Evolutionary conservation across 2,329 filamentous ascomycete species (phyloP).

Genomic region (Pyrenochaeta sp.): DNA sequence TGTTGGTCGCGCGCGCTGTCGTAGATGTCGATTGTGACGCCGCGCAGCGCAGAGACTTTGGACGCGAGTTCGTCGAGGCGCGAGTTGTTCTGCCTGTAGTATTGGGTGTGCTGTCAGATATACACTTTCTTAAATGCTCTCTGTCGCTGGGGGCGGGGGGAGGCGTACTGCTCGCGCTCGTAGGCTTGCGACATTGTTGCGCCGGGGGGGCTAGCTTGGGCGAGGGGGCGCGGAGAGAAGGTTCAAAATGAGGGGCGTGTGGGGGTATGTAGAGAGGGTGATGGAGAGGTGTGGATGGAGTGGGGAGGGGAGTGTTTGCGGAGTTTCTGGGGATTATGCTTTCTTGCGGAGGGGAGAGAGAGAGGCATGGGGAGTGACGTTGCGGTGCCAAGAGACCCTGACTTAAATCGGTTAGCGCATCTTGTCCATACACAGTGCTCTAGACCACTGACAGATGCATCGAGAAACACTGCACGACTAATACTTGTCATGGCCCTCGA

Average conservation of each 20-base stretch:
- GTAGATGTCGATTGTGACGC: slow-evolving; percentile 97
- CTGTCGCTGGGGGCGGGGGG: too few relatives aligned
- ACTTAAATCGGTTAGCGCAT: slow-evolving; percentile 8
- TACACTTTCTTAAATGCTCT: too few relatives aligned
- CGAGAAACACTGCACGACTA: too few relatives aligned
- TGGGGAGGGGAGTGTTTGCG: background rate
- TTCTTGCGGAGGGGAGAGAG: background rate
- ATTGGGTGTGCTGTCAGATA: too few relatives aligned
- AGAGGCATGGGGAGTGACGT: slow-evolving; percentile 8
- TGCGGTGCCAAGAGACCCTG: slow-evolving; percentile 20
- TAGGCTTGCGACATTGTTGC: slow-evolving; percentile 63
- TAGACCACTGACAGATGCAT: too few relatives aligned
- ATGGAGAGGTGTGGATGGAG: background rate
- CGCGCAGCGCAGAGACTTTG: slow-evolving; percentile 90
- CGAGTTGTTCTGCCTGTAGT: slow-evolving; percentile 83
- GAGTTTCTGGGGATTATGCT: background rate
- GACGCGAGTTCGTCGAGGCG: slow-evolving; percentile 88
- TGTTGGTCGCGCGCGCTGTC: slow-evolving; percentile 90
- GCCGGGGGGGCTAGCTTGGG: slow-evolving; percentile 6
- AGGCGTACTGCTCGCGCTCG: slow-evolving; percentile 65
- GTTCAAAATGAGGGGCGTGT: background rate
- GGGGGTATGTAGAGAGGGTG: too few relatives aligned
- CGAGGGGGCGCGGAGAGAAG: background rate
- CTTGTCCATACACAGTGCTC: too few relatives aligned
- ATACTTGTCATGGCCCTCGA: too few relatives aligned